Evolutionary conservation across 2,329 filamentous ascomycete species (phyloP), one percentile per base, ranked within the genome.

Genomic region (Apiospora marii): DNA sequence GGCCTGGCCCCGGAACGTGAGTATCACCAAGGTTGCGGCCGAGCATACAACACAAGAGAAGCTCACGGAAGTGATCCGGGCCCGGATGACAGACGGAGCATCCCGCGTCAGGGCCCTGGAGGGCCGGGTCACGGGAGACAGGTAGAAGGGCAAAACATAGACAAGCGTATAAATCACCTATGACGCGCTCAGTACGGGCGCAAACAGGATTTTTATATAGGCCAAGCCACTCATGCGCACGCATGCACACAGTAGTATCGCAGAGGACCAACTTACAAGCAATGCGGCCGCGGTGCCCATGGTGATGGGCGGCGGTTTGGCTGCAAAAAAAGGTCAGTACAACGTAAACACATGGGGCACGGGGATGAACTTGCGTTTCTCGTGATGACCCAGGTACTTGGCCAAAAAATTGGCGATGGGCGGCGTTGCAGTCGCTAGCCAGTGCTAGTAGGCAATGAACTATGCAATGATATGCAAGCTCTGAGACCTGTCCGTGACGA

Each of bases 101-200:
- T 98, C 95, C 80, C 96, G 92, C 74, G 93, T 94, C 41, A 97
- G 89, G 71, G 88, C 90, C 37, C 90, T 88, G 10, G 94, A 96
- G 8, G 95, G 95, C 70, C 95, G 91, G 6, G 96, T 97, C 27
- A 90, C 88, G 4, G 90, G 83, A 27, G 92, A 96, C 75, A 96
- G 87, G 85, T 99, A 98, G 83, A 98, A 94, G 34, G 96, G 96
- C 4, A 93, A 85, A 78, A 99, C 94, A 84, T 98, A 99, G 84
- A 94, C 84, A 77, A 95, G 82, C n/a, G 94, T 97, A 83, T 97
- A 97, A 74, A 92, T 83, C 74, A 95, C 84, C 94, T 93, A 73
- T 67, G 68, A 37, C 34, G 41, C 37, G 27, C 67, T 68, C 67
- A 67, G 70, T 48, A 67, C 43, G 19, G n/a, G 71, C 34, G 34